Conservation (phyloP, 2,329 filamentous ascomycete species). For the Neonectria neomacrospora region DNA sequence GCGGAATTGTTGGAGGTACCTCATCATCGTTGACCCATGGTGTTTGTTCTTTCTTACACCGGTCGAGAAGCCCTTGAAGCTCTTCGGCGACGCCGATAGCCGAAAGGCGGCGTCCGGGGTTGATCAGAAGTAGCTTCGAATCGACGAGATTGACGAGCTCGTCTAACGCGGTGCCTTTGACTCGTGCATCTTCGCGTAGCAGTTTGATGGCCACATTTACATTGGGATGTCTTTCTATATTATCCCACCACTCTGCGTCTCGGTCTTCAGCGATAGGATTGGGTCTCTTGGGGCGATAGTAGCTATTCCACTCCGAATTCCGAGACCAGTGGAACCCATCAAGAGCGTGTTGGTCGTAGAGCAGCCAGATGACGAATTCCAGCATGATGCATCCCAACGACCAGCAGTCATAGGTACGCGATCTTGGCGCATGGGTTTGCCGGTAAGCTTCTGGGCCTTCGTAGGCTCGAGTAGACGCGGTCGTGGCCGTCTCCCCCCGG, state of each 20-base stretch:
- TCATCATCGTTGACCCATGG: conserved; percentile 4
- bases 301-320: background rate
- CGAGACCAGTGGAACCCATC: conserved; percentile 14
- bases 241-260: conserved; percentile 5
- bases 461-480: background rate
- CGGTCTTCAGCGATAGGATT: background rate
- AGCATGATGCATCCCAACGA: conserved; percentile 46
- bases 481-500: conserved; percentile 6
- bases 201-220: conserved; percentile 5
- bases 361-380: conserved; percentile 45
- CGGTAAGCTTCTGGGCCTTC: conserved; percentile 15
- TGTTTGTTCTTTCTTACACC: conserved; percentile 10
- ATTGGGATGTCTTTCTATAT: conserved; percentile 11
- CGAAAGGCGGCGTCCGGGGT: conserved; percentile 2
- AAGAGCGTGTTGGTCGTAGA: conserved; percentile 34
- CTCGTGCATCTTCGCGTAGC: conserved; percentile 10
- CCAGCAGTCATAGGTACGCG: conserved; percentile 46
- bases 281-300: conserved; percentile 3
- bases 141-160: conserved; percentile 9
- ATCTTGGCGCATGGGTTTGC: conserved; percentile 16
- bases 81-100: conserved; percentile 6
- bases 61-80: conserved; percentile 12
- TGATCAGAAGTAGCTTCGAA: conserved; percentile 8
- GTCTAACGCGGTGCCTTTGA: background rate
- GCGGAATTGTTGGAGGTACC: conserved; percentile 4